Conservation (phyloP, 148 eudicot genomes). For the Drosera capensis region DNA sequence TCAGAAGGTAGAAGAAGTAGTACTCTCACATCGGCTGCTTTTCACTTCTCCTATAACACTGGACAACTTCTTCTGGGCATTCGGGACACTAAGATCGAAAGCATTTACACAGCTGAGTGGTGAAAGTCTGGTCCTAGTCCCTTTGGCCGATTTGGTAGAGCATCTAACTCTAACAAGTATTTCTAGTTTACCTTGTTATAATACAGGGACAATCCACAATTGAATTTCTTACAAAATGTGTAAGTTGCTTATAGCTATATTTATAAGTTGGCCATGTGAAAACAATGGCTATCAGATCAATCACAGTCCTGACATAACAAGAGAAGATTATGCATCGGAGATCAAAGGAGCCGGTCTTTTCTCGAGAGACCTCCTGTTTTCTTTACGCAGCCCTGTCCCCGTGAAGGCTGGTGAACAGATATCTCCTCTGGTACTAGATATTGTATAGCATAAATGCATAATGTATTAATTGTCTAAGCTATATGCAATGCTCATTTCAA, state of each 20-base stretch:
- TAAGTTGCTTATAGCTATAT: too few species aligned
- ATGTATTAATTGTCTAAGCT: not conserved
- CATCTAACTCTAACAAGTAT: not conserved
- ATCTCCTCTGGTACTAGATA: conserved; percentile 1
- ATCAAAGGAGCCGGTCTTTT: conserved; percentile 90
- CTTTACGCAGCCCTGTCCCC: conserved; percentile 50
- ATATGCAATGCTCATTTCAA: not conserved
- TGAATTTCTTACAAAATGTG: not conserved
- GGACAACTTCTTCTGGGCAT: conserved; percentile 91
- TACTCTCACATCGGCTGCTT: conserved; percentile 52
- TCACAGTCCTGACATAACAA: conserved; percentile 59
- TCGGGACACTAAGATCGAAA: conserved; percentile 87
- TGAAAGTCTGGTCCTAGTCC: conserved; percentile 78
- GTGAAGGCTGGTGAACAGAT: conserved; percentile 21
- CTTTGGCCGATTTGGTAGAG: conserved; percentile 80
- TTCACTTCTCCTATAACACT: conserved; percentile 57
- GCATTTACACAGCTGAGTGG: conserved; percentile 84
- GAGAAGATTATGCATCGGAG: conserved; percentile 74
- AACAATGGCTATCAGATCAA: conserved; percentile 44
- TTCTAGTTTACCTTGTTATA: not conserved
- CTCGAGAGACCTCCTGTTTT: conserved; percentile 70
- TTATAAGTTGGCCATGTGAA: too few species aligned
- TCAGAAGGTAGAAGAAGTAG: conserved; percentile 46
- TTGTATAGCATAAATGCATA: not conserved
- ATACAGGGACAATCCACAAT: not conserved